Conservation (phyloP, 169 alveolate species). For the Pseudocohnilembus persalinus region DNA sequence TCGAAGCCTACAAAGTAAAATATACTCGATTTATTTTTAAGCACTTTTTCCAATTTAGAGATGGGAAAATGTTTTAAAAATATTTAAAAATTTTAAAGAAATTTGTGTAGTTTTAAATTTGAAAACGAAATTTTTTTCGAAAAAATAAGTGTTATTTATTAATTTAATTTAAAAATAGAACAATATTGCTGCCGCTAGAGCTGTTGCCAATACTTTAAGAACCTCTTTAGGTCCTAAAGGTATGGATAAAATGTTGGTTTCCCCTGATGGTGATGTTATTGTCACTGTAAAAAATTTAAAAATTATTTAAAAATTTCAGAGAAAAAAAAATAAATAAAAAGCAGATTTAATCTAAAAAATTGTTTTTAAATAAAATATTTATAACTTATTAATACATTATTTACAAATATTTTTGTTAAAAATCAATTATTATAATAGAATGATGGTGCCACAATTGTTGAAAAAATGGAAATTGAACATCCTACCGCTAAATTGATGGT, state of each 20-base stretch:
- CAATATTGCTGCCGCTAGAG: slow-evolving; percentile 96
- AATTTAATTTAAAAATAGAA: slow-evolving; percentile 45
- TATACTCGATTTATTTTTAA: background rate
- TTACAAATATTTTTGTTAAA: no score
- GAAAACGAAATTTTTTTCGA: background rate
- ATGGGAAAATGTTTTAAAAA: background rate
- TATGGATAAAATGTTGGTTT: slow-evolving; percentile 99
- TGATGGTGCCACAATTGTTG: slow-evolving; percentile 81
- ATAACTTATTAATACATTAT: no score
- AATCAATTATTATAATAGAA: slow-evolving; percentile 27
- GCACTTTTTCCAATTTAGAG: background rate
- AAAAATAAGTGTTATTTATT: background rate
- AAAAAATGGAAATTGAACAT: slow-evolving; percentile 87
- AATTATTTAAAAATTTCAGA: no score
- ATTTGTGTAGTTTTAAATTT: background rate
- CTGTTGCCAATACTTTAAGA: slow-evolving; percentile 94
- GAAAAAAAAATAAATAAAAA: no score
- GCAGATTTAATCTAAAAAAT: no score
- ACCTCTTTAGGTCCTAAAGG: slow-evolving; percentile 99
- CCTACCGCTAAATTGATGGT: slow-evolving; percentile 98
- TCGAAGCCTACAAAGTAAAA: slow-evolving; percentile 96
- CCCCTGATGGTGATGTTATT: slow-evolving; percentile 98
- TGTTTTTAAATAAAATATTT: no score
- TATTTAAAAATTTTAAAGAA: background rate
- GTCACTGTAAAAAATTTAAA: slow-evolving; percentile 95